Conservation (phyloP, 768 basidiomycete species). For the Suillus cothurnatus region DNA sequence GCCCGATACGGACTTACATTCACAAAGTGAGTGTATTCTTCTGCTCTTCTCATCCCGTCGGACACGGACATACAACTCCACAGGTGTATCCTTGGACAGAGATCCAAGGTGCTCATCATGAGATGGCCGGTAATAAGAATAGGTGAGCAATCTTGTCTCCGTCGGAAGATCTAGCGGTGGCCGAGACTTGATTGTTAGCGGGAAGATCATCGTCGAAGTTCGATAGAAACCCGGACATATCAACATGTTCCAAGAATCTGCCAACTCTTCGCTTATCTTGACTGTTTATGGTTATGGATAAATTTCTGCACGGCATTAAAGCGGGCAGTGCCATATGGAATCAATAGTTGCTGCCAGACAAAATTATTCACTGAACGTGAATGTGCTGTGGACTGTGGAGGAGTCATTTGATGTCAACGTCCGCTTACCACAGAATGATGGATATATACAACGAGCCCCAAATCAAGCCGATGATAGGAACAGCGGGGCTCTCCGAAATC, state of each 20-base stretch:
- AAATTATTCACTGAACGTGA: neutral
- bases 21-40: constrained; percentile 58
- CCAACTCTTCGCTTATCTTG: neutral
- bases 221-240: neutral
- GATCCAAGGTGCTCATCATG: constrained; percentile 77
- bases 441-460: neutral
- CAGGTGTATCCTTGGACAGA: constrained; percentile 82
- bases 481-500: neutral
- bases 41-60: constrained; percentile 17
- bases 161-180: constrained; percentile 1
- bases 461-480: neutral
- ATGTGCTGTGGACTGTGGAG: neutral
- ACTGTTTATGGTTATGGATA: neutral
- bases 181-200: constrained; percentile 20
- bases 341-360: neutral
- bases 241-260: neutral
- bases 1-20: constrained; percentile 71
- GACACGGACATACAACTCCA: constrained; percentile 13
- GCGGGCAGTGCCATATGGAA: neutral
- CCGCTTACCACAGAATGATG: neutral
- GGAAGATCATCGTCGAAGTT: constrained; percentile 35
- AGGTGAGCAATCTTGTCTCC: constrained; percentile 29
- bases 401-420: neutral
- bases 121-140: constrained; percentile 80
- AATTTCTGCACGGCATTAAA: neutral